phyloP scores from a whole-genome alignment of 2,329 filamentous ascomycete species.

The Venturia aucupariae region DNA sequence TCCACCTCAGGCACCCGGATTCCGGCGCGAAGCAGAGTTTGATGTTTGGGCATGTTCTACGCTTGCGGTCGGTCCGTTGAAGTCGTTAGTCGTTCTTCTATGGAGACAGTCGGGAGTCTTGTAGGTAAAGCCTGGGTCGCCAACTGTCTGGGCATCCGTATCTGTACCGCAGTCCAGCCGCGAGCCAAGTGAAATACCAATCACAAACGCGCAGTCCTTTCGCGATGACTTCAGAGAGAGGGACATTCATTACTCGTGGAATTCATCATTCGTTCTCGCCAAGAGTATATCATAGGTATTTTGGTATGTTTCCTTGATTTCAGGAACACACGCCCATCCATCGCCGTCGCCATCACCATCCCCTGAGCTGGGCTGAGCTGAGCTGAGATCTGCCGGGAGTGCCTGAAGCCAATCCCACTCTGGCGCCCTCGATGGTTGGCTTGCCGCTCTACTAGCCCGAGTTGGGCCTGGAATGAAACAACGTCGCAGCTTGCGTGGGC shows the following conservation, averaged over 20 bases:
- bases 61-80: not conserved
- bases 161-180: too few species aligned
- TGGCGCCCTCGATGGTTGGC: not conserved
- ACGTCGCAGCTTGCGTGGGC: not conserved
- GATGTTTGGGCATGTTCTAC: not conserved
- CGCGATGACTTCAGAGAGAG: too few species aligned
- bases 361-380: conserved; percentile 1
- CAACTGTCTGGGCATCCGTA: too few species aligned
- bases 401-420: conserved; percentile 1
- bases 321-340: too few species aligned
- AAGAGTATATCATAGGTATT: not conserved
- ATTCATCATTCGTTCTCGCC: not conserved
- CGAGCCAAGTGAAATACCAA: too few species aligned
- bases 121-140: too few species aligned
- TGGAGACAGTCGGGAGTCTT: too few species aligned
- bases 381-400: conserved; percentile 6
- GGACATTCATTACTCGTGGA: too few species aligned
- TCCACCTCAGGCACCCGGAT: too few species aligned
- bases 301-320: not conserved
- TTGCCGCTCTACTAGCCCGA: not conserved
- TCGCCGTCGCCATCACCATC: too few species aligned
- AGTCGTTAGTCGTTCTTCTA: too few species aligned
- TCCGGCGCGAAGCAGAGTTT: not conserved
- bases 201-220: too few species aligned
- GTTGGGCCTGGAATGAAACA: conserved; percentile 2